Conservation (phyloP, 768 basidiomycete species). For the Tricholoma matsutake region DNA sequence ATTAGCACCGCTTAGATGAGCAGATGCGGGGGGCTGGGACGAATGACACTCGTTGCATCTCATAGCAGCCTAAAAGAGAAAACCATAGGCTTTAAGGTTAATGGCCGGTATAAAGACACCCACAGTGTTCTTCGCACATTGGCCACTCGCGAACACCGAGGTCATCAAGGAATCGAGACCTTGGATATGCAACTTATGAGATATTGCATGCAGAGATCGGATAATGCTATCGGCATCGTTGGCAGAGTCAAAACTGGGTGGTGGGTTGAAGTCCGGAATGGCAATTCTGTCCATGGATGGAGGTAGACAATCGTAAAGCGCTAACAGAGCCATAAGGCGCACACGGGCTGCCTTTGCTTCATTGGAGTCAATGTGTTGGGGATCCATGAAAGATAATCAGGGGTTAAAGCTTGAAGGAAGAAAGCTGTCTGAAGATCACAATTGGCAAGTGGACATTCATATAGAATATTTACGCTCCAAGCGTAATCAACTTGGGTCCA, state of each 20-base stretch:
- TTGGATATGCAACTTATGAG: constrained; percentile 9
- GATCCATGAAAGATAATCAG: neutral
- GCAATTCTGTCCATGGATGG: constrained; percentile 14
- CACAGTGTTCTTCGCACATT: neutral
- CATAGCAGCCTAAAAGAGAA: neutral
- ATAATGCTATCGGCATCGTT: constrained; percentile 14
- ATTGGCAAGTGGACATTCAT: neutral
- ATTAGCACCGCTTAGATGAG: neutral
- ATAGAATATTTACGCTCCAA: neutral
- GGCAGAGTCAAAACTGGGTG: constrained; percentile 11
- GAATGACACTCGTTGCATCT: neutral
- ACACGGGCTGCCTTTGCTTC: constrained; percentile 13
- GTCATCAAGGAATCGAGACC: neutral
- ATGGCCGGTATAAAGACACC: neutral
- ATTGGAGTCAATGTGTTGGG: constrained; percentile 4
- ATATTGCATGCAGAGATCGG: constrained; percentile 12
- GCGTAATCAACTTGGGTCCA: neutral
- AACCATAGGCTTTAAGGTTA: neutral
- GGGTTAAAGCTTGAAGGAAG: neutral
- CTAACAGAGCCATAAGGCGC: constrained; percentile 16
- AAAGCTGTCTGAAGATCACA: neutral
- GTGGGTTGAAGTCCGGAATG: constrained; percentile 17
- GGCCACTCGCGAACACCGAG: neutral
- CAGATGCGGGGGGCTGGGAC: neutral
- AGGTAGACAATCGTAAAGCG: constrained; percentile 19